phyloP scores from a whole-genome alignment of 257 asterid species.

The Petunia secreta region DNA sequence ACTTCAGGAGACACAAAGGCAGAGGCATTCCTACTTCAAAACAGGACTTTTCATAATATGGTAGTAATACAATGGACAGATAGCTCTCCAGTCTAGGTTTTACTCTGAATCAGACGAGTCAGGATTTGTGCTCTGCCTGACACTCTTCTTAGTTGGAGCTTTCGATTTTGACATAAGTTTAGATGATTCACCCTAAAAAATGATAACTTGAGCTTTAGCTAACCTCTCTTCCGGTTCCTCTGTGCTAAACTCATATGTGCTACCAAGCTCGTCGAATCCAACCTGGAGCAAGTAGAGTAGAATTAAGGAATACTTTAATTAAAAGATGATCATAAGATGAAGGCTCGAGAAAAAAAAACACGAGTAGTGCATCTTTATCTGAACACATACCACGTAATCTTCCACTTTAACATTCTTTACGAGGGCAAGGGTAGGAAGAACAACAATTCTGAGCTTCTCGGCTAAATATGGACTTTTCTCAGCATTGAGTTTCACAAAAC shows the following conservation, averaged over 20 bases:
- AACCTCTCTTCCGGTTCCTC: constrained; percentile 93
- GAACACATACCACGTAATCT: constrained; percentile 74
- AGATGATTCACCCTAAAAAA: constrained; percentile 77
- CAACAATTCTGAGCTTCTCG: constrained; percentile 81
- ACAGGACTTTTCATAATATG: background rate
- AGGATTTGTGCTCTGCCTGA: constrained; percentile 70
- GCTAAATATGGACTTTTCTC: constrained; percentile 87
- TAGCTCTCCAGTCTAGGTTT: background rate
- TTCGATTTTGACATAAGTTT: constrained; percentile 53
- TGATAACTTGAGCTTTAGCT: constrained; percentile 74
- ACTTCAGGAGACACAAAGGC: too few species aligned
- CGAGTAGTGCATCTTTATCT: too few species aligned
- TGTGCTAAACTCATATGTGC: constrained; percentile 84
- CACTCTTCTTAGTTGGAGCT: constrained; percentile 61
- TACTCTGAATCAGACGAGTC: constrained; percentile 85
- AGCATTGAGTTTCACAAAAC: constrained; percentile 85
- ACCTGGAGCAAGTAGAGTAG: constrained; percentile 46
- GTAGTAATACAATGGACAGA: background rate
- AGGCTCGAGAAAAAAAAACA: background rate
- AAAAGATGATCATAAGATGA: background rate
- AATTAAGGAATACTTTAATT: background rate
- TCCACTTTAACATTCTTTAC: constrained; percentile 89
- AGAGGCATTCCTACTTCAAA: too few species aligned
- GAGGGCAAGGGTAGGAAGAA: constrained; percentile 91
- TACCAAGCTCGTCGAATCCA: constrained; percentile 97